These are phyloP conservation scores for Suillus paluster DNA, from an alignment of 768 basidiomycete species.

Conservation along the genomic window DNA sequence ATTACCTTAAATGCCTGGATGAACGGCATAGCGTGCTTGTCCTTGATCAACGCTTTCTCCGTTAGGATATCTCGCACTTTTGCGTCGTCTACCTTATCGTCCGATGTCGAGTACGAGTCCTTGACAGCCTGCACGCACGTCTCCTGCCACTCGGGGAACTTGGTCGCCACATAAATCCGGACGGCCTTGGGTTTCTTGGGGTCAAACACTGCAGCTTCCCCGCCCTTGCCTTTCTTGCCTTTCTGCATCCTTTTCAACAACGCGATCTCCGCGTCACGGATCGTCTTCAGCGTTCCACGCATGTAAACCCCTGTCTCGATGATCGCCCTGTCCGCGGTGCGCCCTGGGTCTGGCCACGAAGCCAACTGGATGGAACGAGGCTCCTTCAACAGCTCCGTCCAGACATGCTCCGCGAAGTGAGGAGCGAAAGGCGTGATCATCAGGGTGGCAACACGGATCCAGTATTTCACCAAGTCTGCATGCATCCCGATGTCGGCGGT, in stretches of 20 bases:
- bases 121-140: conserved; percentile 74
- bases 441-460: conserved; percentile 79
- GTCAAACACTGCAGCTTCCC: conserved; percentile 61
- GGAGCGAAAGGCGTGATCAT: conserved; percentile 88
- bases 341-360: conserved; percentile 73
- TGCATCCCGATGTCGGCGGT: conserved; percentile 92
- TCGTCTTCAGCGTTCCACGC: conserved; percentile 84
- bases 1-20: conserved; percentile 90
- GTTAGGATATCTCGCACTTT: conserved; percentile 71
- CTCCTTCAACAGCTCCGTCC: conserved; percentile 74
- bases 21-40: conserved; percentile 96
- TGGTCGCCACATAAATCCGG: conserved; percentile 84
- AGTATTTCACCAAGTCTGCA: conserved; percentile 79
- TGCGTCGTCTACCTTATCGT: conserved; percentile 78
- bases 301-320: conserved; percentile 84
- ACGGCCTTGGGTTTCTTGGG: conserved; percentile 85
- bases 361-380: conserved; percentile 80
- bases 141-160: conserved; percentile 96
- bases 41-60: conserved; percentile 84
- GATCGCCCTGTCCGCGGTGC: conserved; percentile 61
- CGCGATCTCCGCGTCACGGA: conserved; percentile 86
- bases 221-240: conserved; percentile 62
- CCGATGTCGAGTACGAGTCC: conserved; percentile 61
- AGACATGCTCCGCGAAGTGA: conserved; percentile 93
- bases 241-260: conserved; percentile 82